These are phyloP conservation scores for Penicillium palitans DNA, from an alignment of 2,329 filamentous ascomycete genomes.

Conservation along the genomic window DNA sequence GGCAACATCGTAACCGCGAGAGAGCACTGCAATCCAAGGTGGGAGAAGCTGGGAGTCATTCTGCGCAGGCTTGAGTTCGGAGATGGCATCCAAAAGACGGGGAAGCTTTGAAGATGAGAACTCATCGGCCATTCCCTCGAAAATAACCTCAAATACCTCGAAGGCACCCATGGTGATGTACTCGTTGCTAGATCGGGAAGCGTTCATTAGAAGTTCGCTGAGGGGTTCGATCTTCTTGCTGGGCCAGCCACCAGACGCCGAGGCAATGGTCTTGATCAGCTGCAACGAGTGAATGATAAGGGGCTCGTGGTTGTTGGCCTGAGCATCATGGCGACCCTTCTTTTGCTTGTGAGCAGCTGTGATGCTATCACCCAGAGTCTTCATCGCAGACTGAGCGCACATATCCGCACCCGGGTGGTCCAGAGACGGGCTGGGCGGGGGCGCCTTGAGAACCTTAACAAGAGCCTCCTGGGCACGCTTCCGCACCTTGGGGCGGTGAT, in stretches of 20 bases:
- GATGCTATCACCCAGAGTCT: constrained; percentile 71
- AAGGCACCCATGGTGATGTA: constrained; percentile 96
- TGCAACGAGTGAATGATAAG: constrained; percentile 88
- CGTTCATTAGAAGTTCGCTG: constrained; percentile 83
- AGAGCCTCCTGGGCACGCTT: constrained; percentile 91
- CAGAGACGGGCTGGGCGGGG: constrained; percentile 85
- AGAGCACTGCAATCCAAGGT: constrained; percentile 94
- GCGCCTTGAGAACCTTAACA: constrained; percentile 75
- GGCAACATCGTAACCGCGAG: constrained; percentile 89
- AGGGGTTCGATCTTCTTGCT: constrained; percentile 92
- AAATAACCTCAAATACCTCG: constrained; percentile 96
- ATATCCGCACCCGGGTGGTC: constrained; percentile 95
- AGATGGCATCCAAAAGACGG: constrained; percentile 84
- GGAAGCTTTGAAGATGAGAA: constrained; percentile 87
- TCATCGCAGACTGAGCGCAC: constrained; percentile 88
- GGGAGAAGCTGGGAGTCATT: constrained; percentile 94
- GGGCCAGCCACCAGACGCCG: constrained; percentile 89
- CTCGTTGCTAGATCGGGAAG: constrained; percentile 87
- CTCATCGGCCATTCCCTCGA: constrained; percentile 85
- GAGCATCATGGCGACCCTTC: constrained; percentile 49
- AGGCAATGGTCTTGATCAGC: constrained; percentile 84
- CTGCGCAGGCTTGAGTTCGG: constrained; percentile 83
- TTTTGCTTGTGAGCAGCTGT: constrained; percentile 68
- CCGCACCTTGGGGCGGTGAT: constrained; percentile 87
- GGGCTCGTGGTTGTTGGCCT: constrained; percentile 67